Percentiles rank a stretch among this genome's conserved stretches.
These are phyloP conservation scores for Argentina anserina DNA, from an alignment of 306 rosid genomes.

Conservation along the genomic window DNA sequence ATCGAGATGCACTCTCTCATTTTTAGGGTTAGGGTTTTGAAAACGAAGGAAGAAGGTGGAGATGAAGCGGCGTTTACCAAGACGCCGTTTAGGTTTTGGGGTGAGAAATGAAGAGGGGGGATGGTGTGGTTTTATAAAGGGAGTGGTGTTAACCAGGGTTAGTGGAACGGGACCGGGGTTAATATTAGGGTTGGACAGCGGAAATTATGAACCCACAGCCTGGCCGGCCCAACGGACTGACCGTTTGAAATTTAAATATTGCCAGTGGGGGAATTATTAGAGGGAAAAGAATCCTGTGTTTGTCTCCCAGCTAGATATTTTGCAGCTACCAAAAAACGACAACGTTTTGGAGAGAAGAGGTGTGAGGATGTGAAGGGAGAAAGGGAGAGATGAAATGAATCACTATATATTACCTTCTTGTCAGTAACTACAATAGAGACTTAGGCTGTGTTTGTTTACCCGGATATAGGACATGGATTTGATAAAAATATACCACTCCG, in stretches of 20 bases:
- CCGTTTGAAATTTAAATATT: constrained; percentile 10
- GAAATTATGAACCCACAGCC: background rate
- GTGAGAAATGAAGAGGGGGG: background rate
- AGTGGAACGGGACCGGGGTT: constrained; percentile 18
- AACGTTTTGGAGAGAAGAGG: background rate
- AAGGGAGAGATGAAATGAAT: too few relatives aligned
- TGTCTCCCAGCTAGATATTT: background rate
- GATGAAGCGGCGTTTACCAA: constrained; percentile 56
- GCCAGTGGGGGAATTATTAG: background rate
- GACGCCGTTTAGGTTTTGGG: constrained; percentile 49
- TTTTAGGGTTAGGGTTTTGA: constrained; percentile 6
- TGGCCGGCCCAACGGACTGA: constrained; percentile 1
- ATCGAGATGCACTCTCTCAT: constrained; percentile 88
- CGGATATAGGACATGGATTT: too few relatives aligned
- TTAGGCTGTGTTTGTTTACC: too few relatives aligned
- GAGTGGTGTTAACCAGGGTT: constrained; percentile 29
- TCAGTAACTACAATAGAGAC: too few relatives aligned
- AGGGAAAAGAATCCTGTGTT: background rate
- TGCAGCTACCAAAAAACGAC: background rate
- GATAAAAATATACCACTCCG: too few relatives aligned
- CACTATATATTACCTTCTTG: too few relatives aligned
- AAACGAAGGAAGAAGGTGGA: background rate
- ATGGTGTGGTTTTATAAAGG: constrained; percentile 16
- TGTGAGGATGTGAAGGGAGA: too few relatives aligned
- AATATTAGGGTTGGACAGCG: constrained; percentile 24